Conservation (phyloP, 805 yeast species). For the Peterozyma toletana region DNA sequence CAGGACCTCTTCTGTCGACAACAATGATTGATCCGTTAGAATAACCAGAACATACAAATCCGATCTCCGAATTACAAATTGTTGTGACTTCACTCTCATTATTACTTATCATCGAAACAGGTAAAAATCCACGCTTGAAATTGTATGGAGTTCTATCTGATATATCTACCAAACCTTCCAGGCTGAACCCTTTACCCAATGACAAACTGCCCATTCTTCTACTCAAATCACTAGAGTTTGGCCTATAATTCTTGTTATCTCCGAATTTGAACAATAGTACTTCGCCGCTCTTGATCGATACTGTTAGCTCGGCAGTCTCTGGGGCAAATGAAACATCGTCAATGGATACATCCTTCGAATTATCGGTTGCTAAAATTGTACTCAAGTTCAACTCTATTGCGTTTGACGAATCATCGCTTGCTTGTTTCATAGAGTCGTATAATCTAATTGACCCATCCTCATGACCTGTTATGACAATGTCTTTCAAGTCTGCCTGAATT, state of each 20-base stretch:
- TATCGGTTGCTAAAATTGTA: constrained; percentile 30
- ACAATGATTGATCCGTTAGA: constrained; percentile 67
- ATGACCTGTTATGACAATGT: constrained; percentile 77
- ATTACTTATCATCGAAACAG: constrained; percentile 37
- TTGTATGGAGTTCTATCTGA: constrained; percentile 43
- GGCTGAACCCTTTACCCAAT: constrained; percentile 11
- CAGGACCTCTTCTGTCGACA: constrained; percentile 68
- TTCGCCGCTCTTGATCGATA: constrained; percentile 62
- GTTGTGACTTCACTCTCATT: constrained; percentile 47
- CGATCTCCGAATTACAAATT: constrained; percentile 63
- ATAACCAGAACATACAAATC: constrained; percentile 80
- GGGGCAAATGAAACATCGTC: constrained; percentile 66
- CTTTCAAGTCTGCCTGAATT: constrained; percentile 34
- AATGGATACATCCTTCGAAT: constrained; percentile 39
- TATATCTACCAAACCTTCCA: constrained; percentile 36
- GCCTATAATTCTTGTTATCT: constrained; percentile 36
- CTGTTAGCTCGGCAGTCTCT: constrained; percentile 68
- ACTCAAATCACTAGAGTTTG: constrained; percentile 24
- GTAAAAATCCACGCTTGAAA: constrained; percentile 55
- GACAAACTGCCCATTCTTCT: constrained; percentile 20
- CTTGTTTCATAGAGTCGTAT: constrained; percentile 79
- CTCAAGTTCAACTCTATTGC: constrained; percentile 56
- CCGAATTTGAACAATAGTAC: constrained; percentile 72
- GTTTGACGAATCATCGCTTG: constrained; percentile 43
- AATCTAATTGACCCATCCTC: constrained; percentile 76